phyloP scores from a whole-genome alignment of 495 filamentous ascomycete genomes.

The Recurvomyces mirabilis region DNA sequence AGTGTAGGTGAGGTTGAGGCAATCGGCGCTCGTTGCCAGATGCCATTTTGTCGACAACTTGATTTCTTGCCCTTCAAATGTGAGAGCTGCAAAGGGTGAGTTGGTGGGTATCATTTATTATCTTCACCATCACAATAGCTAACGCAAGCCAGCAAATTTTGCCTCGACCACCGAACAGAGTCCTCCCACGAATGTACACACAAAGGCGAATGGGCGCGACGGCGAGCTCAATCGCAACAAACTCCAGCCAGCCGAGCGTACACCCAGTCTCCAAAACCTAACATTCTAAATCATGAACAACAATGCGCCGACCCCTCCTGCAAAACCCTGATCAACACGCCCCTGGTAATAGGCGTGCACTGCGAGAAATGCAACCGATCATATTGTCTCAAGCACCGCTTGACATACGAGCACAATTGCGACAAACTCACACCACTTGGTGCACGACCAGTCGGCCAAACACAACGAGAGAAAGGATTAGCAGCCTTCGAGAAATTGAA shows the following conservation, averaged over 20 bases:
- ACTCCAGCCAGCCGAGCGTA: conserved; percentile 1
- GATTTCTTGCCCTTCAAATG: conserved; percentile 96
- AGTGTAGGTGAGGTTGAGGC: conserved; percentile 59
- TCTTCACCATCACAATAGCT: no score
- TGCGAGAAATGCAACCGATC: conserved; percentile 68
- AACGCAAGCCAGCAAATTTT: conserved; percentile 66
- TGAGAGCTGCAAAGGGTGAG: conserved; percentile 60
- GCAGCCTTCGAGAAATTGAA: conserved; percentile 53
- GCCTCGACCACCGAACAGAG: conserved; percentile 89
- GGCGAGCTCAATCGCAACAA: conserved; percentile 30
- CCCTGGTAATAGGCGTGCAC: conserved; percentile 64
- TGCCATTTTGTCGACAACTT: conserved; percentile 68
- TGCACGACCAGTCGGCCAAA: conserved; percentile 40
- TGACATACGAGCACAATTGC: conserved; percentile 84
- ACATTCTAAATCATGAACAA: conserved; percentile 46
- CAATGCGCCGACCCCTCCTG: conserved; percentile 67
- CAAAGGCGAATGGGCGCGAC: conserved; percentile 76
- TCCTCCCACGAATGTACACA: conserved; percentile 67
- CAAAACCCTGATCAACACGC: conserved; percentile 77
- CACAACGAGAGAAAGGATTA: conserved; percentile 43
- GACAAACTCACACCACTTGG: conserved; percentile 55
- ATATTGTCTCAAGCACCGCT: conserved; percentile 87
- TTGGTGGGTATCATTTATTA: no score
- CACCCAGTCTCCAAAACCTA: conserved; percentile 36
- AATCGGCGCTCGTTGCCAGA: conserved; percentile 85